Evolutionary conservation across 1,284 basidiomycete species (phyloP).

Genomic region (Dichomitus squalens): DNA sequence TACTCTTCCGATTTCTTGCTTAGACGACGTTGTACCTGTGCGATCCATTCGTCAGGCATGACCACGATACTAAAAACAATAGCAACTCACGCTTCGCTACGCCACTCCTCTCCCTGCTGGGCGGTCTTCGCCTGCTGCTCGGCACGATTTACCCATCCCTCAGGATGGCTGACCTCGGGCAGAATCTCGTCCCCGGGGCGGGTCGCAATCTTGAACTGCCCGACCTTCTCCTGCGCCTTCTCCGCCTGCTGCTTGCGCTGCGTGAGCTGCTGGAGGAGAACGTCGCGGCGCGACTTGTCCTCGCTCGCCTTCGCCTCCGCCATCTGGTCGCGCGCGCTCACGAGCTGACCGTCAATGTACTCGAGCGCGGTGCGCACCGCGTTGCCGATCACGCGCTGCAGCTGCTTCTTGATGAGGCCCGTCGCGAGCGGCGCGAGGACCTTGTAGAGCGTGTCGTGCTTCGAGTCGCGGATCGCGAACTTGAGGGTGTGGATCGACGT

Average conservation of each 20-base stretch:
- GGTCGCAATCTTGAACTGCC: slow-evolving; percentile 75
- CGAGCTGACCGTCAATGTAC: slow-evolving; percentile 86
- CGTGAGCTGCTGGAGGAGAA: slow-evolving; percentile 65
- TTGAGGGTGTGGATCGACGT: slow-evolving; percentile 86
- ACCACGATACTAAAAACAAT: no score
- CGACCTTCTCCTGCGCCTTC: slow-evolving; percentile 45
- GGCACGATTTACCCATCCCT: slow-evolving; percentile 71
- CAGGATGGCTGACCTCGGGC: slow-evolving; percentile 60
- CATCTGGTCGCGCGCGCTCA: slow-evolving; percentile 75
- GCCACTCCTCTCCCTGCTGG: slow-evolving; percentile 59
- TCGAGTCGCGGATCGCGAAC: slow-evolving; percentile 89
- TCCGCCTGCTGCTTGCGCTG: slow-evolving; percentile 54
- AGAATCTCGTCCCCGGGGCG: slow-evolving; percentile 62
- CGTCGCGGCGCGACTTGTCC: slow-evolving; percentile 52
- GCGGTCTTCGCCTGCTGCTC: slow-evolving; percentile 58
- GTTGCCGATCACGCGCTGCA: slow-evolving; percentile 80
- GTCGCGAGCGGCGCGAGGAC: slow-evolving; percentile 74
- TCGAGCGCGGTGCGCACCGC: slow-evolving; percentile 82
- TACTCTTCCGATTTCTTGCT: no score
- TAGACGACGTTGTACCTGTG: slow-evolving; percentile 5
- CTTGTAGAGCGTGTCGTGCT: slow-evolving; percentile 93
- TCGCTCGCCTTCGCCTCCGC: slow-evolving; percentile 65
- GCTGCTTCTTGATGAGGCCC: slow-evolving; percentile 87
- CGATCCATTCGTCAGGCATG: no score
- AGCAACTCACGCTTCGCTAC: slow-evolving; percentile 59